Conservation (phyloP, 2,329 filamentous ascomycete species). For the Coniochaeta sp. region DNA sequence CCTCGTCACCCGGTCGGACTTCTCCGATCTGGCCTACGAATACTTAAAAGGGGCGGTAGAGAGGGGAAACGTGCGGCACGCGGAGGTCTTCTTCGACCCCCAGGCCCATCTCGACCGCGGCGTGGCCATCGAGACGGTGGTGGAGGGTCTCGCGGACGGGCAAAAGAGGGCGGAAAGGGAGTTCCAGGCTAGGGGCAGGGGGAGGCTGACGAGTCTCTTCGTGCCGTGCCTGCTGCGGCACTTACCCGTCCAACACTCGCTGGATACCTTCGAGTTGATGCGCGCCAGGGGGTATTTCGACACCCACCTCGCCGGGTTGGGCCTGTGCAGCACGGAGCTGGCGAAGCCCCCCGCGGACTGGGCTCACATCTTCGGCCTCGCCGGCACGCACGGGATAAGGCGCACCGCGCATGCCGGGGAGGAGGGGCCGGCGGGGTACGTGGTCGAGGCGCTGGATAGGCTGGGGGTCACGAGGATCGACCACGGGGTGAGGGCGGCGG, state of each 20-base stretch:
- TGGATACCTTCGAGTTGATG: constrained; percentile 36
- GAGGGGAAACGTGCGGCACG: constrained; percentile 59
- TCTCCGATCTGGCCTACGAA: constrained; percentile 63
- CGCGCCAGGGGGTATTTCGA: constrained; percentile 36
- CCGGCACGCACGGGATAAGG: constrained; percentile 42
- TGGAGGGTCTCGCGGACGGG: constrained; percentile 56
- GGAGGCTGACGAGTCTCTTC: constrained; percentile 43
- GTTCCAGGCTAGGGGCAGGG: constrained; percentile 40
- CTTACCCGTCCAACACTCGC: constrained; percentile 53
- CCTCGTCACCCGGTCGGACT: constrained; percentile 59
- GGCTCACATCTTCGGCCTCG: constrained; percentile 51
- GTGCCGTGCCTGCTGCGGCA: constrained; percentile 70
- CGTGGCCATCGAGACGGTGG: constrained; percentile 55
- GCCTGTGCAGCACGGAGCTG: constrained; percentile 21
- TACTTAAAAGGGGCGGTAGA: constrained; percentile 60
- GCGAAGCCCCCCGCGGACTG: constrained; percentile 47
- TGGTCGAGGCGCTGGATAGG: constrained; percentile 54
- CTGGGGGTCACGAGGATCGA: constrained; percentile 63
- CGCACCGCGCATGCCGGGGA: constrained; percentile 73
- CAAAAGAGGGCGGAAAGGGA: constrained; percentile 52
- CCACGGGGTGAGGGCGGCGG: constrained; percentile 61
- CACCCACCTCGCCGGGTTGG: constrained; percentile 17
- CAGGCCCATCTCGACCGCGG: constrained; percentile 64
- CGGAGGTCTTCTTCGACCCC: constrained; percentile 76
- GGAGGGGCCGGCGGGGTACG: constrained; percentile 63